Evolutionary conservation across 768 basidiomycete species (phyloP), one percentile per base, ranked within the genome.

Genomic region (Rhodosporidiobolus odoratus): DNA sequence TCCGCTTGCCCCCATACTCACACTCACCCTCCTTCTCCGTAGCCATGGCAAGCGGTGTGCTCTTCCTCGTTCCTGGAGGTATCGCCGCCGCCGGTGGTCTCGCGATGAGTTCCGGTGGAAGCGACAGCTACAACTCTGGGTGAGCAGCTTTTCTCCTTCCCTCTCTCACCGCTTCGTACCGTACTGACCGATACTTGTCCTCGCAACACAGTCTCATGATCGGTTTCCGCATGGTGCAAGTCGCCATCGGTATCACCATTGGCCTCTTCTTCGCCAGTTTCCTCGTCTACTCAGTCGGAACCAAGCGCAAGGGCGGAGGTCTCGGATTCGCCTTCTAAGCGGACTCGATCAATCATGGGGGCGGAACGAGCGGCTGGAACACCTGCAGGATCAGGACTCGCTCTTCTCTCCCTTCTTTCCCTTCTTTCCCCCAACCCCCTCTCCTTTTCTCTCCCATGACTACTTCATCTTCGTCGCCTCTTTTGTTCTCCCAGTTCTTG

Each of bases 221-320:
- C 40, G 75, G 73, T 27, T 72, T 76, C 63, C 48, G 71, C 27
- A 75, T 75, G 75, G 68, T 76, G 1, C 73, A 75, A 62, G 71
- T 72, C 40, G 74, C 73, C 15, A 76, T 75, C 53, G 75, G 75
- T 35, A 76, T 73, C 67, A 76, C 72, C 34, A 70, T 76, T 61
- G 73, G 75, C 35, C 58, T 74, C 21, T 74, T 74, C 73, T 72
- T 74, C 41, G 68, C 75, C 5, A 12, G 12, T 15, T 72, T 74
- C 65, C 41, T 74, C 21, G 70, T 76, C 58, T 76, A 76, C 65
- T 69, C 72, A 2, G 68, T 76, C 47, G 72, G 75, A 6, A 68
- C 66, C 10, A 68, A 68, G 66, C 61, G 61, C 34, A 53, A 53
- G 30, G 53, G 59, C 25, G 66, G 66, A n/a, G 59, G 66, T 27